These are phyloP conservation scores for Mycena vitilis DNA, from an alignment of 768 basidiomycete species.

Conservation along the genomic window DNA sequence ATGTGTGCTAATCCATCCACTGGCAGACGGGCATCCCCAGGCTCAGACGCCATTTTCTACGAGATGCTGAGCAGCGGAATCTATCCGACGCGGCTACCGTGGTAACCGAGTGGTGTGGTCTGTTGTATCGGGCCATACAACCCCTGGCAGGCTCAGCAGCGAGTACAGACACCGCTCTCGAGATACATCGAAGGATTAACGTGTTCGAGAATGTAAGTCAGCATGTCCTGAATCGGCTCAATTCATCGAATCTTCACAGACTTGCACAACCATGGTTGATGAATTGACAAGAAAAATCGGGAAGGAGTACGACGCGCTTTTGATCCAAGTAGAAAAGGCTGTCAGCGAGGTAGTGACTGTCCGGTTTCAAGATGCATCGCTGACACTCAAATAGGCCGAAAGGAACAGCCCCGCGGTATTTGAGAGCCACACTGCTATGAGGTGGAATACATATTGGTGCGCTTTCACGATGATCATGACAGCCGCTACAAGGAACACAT, in stretches of 20 bases:
- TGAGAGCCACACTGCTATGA: not conserved
- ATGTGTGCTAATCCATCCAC: not conserved
- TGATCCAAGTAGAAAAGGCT: conserved; percentile 3
- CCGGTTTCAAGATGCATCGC: not conserved
- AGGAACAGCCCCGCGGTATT: conserved; percentile 16
- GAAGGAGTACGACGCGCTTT: not conserved
- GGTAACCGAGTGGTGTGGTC: conserved; percentile 10
- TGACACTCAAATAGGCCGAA: conserved; percentile 24
- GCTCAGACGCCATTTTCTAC: conserved; percentile 19
- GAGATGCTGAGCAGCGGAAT: conserved; percentile 27
- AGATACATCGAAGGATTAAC: not conserved
- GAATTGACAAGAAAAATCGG: not conserved
- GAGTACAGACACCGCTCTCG: not conserved
- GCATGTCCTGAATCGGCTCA: not conserved
- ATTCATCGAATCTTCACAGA: not conserved
- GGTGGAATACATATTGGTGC: conserved; percentile 34
- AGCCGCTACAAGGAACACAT: not conserved
- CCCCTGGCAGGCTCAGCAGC: not conserved
- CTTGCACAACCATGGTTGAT: not conserved
- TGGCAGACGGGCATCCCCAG: conserved; percentile 33
- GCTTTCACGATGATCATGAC: too few species aligned
- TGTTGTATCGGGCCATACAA: conserved; percentile 8
- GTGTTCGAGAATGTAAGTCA: not conserved
- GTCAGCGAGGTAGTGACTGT: conserved; percentile 17
- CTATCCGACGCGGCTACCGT: conserved; percentile 18